These are phyloP conservation scores for Penicillium coprophilum DNA, from an alignment of 495 filamentous ascomycete species.

Conservation along the genomic window DNA sequence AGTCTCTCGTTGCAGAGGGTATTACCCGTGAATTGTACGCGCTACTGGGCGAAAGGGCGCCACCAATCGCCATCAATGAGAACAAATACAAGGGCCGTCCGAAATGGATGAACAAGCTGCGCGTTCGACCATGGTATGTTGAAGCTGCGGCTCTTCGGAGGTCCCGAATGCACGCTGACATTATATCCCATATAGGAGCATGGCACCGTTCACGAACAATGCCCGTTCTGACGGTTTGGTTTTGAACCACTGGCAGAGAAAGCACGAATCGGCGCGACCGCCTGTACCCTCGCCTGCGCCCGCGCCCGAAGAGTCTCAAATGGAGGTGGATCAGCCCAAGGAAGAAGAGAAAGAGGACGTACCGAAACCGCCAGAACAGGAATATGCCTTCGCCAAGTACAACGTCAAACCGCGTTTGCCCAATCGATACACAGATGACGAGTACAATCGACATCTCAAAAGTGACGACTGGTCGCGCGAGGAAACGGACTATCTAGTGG, in stretches of 20 bases:
- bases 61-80: constrained; percentile 65
- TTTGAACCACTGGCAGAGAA: constrained; percentile 66
- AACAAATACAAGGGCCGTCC: constrained; percentile 65
- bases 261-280: constrained; percentile 39
- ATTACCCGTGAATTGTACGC: constrained; percentile 67
- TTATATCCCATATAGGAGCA: constrained; percentile 36
- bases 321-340: constrained; percentile 40
- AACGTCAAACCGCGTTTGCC: constrained; percentile 75
- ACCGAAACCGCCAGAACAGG: constrained; percentile 29
- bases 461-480: constrained; percentile 80
- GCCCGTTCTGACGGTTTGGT: constrained; percentile 57
- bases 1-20: constrained; percentile 59
- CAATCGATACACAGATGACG: constrained; percentile 72
- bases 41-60: constrained; percentile 64
- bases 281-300: constrained; percentile 13
- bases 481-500: constrained; percentile 88
- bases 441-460: constrained; percentile 75
- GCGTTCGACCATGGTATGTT: constrained; percentile 54
- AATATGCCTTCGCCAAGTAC: constrained; percentile 69
- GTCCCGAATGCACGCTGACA: background rate
- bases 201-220: constrained; percentile 58
- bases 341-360: constrained; percentile 38
- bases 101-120: constrained; percentile 55
- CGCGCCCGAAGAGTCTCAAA: constrained; percentile 41
- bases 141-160: background rate